Conservation (phyloP, 805 yeast species). For the Zygotorulaspora florentina region DNA sequence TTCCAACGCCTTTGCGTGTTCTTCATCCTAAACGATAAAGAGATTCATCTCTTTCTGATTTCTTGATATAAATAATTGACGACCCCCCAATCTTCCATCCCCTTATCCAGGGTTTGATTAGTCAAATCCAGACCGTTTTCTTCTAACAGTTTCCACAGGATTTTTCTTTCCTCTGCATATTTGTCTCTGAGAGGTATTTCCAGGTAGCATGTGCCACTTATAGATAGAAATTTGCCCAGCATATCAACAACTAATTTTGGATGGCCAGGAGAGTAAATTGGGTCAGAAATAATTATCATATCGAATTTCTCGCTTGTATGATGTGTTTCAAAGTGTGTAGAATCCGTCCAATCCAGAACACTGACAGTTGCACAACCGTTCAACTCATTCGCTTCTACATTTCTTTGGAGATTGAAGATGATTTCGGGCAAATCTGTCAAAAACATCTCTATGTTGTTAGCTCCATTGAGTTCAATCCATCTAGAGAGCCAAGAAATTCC, state of each 20-base stretch:
- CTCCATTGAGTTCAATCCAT: slow-evolving; percentile 36
- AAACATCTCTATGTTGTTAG: slow-evolving; percentile 42
- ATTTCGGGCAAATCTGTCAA: slow-evolving; percentile 82
- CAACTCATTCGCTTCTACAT: slow-evolving; percentile 51
- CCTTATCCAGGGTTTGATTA: slow-evolving; percentile 48
- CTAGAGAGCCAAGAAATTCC: slow-evolving; percentile 60
- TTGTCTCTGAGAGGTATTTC: slow-evolving; percentile 72
- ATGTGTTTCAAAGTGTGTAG: slow-evolving; percentile 38
- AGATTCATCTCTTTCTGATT: slow-evolving; percentile 21
- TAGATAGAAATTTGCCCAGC: slow-evolving; percentile 48
- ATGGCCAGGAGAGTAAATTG: slow-evolving; percentile 79
- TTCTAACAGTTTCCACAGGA: slow-evolving; percentile 53
- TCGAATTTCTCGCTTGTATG: slow-evolving; percentile 40
- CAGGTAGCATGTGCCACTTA: slow-evolving; percentile 45
- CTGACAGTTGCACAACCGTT: slow-evolving; percentile 36
- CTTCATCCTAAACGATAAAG: background rate
- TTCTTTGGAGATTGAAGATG: slow-evolving; percentile 58
- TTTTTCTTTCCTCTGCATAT: slow-evolving; percentile 60
- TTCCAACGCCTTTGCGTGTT: background rate
- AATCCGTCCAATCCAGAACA: slow-evolving; percentile 76
- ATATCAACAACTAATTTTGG: slow-evolving; percentile 68
- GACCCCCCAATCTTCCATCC: slow-evolving; percentile 83
- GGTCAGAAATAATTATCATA: slow-evolving; percentile 76
- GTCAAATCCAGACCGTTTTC: slow-evolving; percentile 31
- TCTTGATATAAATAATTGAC: slow-evolving; percentile 49